These are phyloP conservation scores for Mentha longifolia DNA, from an alignment of 257 asterid species.

Conservation along the genomic window DNA sequence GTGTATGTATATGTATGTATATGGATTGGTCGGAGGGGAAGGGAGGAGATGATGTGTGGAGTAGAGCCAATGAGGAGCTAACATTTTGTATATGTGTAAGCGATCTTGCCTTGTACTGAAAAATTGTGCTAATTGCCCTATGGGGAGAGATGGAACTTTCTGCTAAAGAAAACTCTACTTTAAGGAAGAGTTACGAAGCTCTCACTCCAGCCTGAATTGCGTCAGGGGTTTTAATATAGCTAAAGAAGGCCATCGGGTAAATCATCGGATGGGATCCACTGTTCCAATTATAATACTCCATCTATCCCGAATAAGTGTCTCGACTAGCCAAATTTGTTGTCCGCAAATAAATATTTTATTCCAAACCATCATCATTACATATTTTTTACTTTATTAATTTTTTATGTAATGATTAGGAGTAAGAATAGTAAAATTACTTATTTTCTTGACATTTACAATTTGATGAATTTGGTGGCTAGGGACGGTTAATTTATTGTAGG, in stretches of 20 bases:
- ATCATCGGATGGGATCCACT: too few species aligned
- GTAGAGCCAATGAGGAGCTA: slow-evolving; percentile 28
- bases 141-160: slow-evolving; percentile 27
- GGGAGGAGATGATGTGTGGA: background rate
- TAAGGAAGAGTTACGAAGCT: slow-evolving; percentile 41
- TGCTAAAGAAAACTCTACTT: slow-evolving; percentile 41
- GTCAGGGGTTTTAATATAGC: background rate
- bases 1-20: background rate
- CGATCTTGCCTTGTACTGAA: slow-evolving; percentile 49
- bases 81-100: slow-evolving; percentile 20
- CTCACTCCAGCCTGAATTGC: background rate
- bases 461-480: too few species aligned
- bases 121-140: slow-evolving; percentile 5
- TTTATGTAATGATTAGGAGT: too few species aligned
- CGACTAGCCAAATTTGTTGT: too few species aligned
- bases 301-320: too few species aligned
- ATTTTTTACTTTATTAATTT: too few species aligned
- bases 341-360: too few species aligned
- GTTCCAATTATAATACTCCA: too few species aligned
- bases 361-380: too few species aligned
- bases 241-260: background rate
- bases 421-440: too few species aligned
- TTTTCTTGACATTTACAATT: too few species aligned
- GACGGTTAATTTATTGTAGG: too few species aligned
- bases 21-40: background rate